Evolutionary conservation across 768 basidiomycete species (phyloP), one percentile per base, ranked within the genome.

Genomic region (Amanita polypyramis): DNA sequence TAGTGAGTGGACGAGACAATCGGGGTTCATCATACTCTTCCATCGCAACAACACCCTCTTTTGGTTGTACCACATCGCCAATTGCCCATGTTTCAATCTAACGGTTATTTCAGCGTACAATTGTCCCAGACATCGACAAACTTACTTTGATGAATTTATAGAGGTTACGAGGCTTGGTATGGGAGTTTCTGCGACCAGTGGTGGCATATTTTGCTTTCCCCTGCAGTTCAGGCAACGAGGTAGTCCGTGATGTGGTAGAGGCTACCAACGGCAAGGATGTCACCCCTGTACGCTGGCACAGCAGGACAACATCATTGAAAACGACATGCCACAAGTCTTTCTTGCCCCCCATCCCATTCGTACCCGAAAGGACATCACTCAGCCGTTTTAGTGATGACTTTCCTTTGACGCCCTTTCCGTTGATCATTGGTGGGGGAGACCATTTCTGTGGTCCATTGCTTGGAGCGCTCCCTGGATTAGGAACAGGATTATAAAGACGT

Each of bases 271-370:
- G 89, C 41, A 92, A 60, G 6, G 83, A 85, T 0, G 96, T 99
- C 5, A 84, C 84, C 8, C 96, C 95, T 2, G 83, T 86, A 46
- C 89, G 75, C 57, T 93, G 89, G 62, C 94, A 98, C 39, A 92
- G 77, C 32, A 99, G 66, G 4, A 92, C 84, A 39, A 99, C 95
- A 59, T 99, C 96, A 48, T 93, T 94, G 71, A 99, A 97, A 11
- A 83, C 79, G 1, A 99, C 89, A 47, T 94, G 74, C 96, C 96
- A 99, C 37, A 92, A 59, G 56, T 99, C 95, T 58, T 84, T 82
- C 70, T 85, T 88, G 27, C 84, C 71, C 30, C 74, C 75, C 14
- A 75, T 58, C 57, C 60, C 82, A 70, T 70, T 70, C 10, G 74
- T 64, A 48, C 49, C 43, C 15, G 47, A 72, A 30, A 96, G 71